Percentiles rank a stretch among this genome's conserved stretches.
phyloP scores from a whole-genome alignment of 768 basidiomycete genomes.

The Rhizopogon vinicolor region DNA sequence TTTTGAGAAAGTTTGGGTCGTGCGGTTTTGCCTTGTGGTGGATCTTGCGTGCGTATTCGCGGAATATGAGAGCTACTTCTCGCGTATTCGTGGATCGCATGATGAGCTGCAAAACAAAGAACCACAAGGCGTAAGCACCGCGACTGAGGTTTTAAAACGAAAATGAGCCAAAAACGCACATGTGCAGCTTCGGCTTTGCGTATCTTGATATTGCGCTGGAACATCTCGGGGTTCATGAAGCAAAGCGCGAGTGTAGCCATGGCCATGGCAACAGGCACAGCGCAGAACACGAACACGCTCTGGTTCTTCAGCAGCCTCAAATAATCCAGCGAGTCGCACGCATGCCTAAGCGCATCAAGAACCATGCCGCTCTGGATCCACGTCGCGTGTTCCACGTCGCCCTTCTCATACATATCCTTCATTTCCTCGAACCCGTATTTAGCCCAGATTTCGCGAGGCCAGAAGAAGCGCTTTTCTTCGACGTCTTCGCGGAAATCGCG shows the following conservation, averaged over 20 bases:
- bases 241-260: conserved; percentile 89
- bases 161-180: conserved; percentile 38
- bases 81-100: conserved; percentile 89
- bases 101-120: conserved; percentile 57
- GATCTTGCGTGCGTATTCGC: conserved; percentile 74
- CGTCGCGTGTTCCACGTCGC: conserved; percentile 58
- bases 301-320: conserved; percentile 83
- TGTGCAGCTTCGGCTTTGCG: conserved; percentile 84
- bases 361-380: conserved; percentile 89
- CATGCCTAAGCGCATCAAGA: conserved; percentile 80
- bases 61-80: conserved; percentile 88
- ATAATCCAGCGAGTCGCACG: conserved; percentile 86
- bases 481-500: conserved; percentile 93
- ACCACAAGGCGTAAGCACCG: not conserved
- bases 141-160: not conserved
- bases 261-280: conserved; percentile 93
- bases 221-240: conserved; percentile 89
- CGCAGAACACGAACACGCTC: conserved; percentile 92
- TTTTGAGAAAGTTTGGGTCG: conserved; percentile 82
- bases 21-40: conserved; percentile 73
- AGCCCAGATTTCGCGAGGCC: conserved; percentile 93
- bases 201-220: conserved; percentile 90
- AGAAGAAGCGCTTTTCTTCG: conserved; percentile 82
- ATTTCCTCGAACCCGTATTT: conserved; percentile 70
- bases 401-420: conserved; percentile 58